Conservation (phyloP, 2,329 filamentous ascomycete genomes). For the Alternaria gansuensis region DNA sequence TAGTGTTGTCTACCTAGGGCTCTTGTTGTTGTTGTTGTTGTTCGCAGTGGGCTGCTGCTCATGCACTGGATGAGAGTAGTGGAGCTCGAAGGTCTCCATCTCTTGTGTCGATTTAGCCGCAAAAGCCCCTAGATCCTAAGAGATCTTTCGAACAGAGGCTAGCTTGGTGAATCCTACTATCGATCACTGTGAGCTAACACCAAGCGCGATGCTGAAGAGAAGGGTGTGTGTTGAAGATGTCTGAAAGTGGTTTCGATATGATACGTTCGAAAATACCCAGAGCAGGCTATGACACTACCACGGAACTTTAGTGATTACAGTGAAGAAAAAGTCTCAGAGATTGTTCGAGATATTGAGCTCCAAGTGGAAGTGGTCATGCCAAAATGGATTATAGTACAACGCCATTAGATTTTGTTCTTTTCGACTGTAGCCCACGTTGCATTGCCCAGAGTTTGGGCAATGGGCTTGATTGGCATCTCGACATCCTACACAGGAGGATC, state of each 20-base stretch:
- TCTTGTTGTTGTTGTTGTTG: not conserved
- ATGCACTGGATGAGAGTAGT: not conserved
- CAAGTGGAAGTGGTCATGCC: not conserved
- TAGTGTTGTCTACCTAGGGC: not conserved
- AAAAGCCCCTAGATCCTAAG: not conserved
- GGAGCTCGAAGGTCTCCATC: conserved; percentile 1
- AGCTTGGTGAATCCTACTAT: not conserved
- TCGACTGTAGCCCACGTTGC: not conserved
- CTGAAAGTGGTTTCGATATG: not conserved
- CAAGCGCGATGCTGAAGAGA: not conserved
- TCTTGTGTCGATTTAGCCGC: conserved; percentile 6
- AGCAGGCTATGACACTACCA: not conserved
- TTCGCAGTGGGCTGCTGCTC: not conserved
- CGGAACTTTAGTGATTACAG: not conserved
- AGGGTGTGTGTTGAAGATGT: not conserved
- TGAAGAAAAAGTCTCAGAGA: not conserved
- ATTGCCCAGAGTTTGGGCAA: not conserved
- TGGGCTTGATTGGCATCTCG: conserved; percentile 9
- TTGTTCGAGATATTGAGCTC: not conserved
- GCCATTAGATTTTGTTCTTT: conserved; percentile 2
- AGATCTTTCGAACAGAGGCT: conserved; percentile 3
- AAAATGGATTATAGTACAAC: not conserved
- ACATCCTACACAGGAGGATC: conserved; percentile 9
- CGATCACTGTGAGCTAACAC: not conserved
- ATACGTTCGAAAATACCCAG: not conserved